phyloP scores from a whole-genome alignment of 495 filamentous ascomycete genomes.

The Cenococcum geophilum region DNA sequence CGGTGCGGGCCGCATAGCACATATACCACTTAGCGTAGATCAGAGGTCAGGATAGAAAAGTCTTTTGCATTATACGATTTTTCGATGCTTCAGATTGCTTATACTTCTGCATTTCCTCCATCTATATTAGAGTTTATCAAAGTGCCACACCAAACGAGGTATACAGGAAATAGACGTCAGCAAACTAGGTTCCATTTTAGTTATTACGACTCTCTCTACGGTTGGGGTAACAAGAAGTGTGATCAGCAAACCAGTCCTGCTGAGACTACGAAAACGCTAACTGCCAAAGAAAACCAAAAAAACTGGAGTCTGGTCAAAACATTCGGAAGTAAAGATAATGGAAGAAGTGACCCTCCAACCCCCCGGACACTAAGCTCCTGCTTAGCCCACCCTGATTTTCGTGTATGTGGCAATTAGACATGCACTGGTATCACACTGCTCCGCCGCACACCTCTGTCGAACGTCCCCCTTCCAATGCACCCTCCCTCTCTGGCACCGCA shows the following conservation, averaged over 20 bases:
- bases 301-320: no score
- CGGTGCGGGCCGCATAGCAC: no score
- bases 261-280: not conserved
- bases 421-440: constrained; percentile 30
- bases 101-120: no score
- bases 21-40: no score
- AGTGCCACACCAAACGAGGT: no score
- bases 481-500: not conserved
- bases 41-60: no score
- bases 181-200: not conserved
- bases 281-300: not conserved
- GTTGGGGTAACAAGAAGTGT: no score
- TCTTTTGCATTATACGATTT: no score
- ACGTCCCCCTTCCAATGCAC: constrained; percentile 1
- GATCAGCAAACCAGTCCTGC: constrained; percentile 1
- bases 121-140: no score
- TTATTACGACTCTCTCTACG: constrained; percentile 2
- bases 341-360: not conserved
- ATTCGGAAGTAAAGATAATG: not conserved
- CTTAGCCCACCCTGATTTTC: not conserved
- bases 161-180: no score
- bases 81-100: no score
- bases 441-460: constrained; percentile 1
- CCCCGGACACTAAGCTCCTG: not conserved
- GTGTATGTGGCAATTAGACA: constrained; percentile 1